These are phyloP conservation scores for Bimuria novae-zelandiae DNA, from an alignment of 2,329 filamentous ascomycete species.

Conservation along the genomic window DNA sequence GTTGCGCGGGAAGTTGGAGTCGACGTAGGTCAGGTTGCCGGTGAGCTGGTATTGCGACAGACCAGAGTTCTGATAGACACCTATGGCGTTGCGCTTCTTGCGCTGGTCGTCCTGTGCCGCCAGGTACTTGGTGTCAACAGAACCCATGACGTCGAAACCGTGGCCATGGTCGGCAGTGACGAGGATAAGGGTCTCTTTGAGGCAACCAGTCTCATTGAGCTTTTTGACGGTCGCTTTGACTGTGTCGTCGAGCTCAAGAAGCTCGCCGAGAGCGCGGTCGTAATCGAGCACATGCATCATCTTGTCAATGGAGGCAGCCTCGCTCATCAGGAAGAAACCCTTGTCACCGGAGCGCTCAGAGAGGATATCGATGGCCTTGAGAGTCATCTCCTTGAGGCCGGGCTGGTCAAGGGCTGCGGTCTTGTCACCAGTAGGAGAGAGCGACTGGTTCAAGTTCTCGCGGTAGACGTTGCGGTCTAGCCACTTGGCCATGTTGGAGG, in stretches of 20 bases:
- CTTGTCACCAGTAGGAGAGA: slow-evolving; percentile 70
- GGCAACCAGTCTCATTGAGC: slow-evolving; percentile 66
- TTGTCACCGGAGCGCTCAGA: slow-evolving; percentile 65
- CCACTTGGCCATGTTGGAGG: slow-evolving; percentile 79
- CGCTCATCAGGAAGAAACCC: slow-evolving; percentile 87
- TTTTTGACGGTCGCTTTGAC: slow-evolving; percentile 74
- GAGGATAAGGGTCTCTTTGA: slow-evolving; percentile 77
- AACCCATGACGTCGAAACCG: slow-evolving; percentile 85
- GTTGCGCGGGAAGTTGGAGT: slow-evolving; percentile 79
- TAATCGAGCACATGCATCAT: slow-evolving; percentile 87
- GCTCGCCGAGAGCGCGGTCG: slow-evolving; percentile 80
- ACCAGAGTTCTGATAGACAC: slow-evolving; percentile 74
- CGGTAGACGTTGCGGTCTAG: slow-evolving; percentile 82
- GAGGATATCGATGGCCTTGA: slow-evolving; percentile 84
- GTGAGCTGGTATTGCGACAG: slow-evolving; percentile 74
- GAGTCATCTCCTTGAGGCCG: slow-evolving; percentile 85
- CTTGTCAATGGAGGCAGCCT: slow-evolving; percentile 86
- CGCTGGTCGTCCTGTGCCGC: slow-evolving; percentile 67
- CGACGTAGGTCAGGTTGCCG: slow-evolving; percentile 66
- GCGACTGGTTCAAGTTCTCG: slow-evolving; percentile 69
- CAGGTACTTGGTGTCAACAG: slow-evolving; percentile 79
- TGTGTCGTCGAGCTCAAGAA: slow-evolving; percentile 85
- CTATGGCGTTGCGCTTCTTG: slow-evolving; percentile 75
- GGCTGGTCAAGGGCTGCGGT: slow-evolving; percentile 73
- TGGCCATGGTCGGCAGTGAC: slow-evolving; percentile 90